A percentile compares a stretch with the other conserved stretches of the same genome.
These are phyloP conservation scores for Suhomyces sp. DNA, from an alignment of 805 yeast species.

Conservation along the genomic window DNA sequence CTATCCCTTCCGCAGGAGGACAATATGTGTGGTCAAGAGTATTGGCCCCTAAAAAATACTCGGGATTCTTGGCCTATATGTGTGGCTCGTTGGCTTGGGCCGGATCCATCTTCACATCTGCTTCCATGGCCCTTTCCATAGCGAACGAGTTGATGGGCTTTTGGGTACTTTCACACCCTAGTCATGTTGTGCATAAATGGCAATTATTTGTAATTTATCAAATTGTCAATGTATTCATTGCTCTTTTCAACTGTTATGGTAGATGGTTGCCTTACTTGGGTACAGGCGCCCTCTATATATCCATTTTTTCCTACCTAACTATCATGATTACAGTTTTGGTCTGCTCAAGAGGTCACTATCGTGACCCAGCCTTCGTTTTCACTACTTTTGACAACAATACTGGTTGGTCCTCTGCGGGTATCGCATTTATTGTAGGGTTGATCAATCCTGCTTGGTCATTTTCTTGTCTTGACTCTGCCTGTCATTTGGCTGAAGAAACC, in stretches of 20 bases:
- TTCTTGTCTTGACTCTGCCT: slow-evolving; percentile 40
- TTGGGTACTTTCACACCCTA: slow-evolving; percentile 35
- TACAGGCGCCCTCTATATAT: slow-evolving; percentile 32
- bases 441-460: slow-evolving; percentile 39
- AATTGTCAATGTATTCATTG: slow-evolving; percentile 30
- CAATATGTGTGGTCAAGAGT: slow-evolving; percentile 43
- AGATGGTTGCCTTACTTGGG: slow-evolving; percentile 34
- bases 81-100: slow-evolving; percentile 43
- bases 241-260: slow-evolving; percentile 36
- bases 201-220: slow-evolving; percentile 36
- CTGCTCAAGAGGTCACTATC: slow-evolving; percentile 34
- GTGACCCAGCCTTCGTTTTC: slow-evolving; percentile 25
- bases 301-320: slow-evolving; percentile 32
- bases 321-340: slow-evolving; percentile 39
- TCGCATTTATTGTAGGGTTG: slow-evolving; percentile 38
- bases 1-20: slow-evolving; percentile 43
- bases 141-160: slow-evolving; percentile 37
- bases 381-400: slow-evolving; percentile 23
- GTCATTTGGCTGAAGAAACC: slow-evolving; percentile 43
- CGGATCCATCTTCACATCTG: slow-evolving; percentile 41
- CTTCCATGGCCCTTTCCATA: slow-evolving; percentile 37
- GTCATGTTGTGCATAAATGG: slow-evolving; percentile 32
- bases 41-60: slow-evolving; percentile 36
- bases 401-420: slow-evolving; percentile 31
- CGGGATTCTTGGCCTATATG: slow-evolving; percentile 36